phyloP scores from a whole-genome alignment of 345 rosid species.

The rapeseed (Brassica napus) region Da-Ae NC_063444.1:3606001-3606500 shows the following conservation, averaged over 20 bases:
- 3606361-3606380: too few relatives aligned
- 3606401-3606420: not conserved
- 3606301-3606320: not conserved
- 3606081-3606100: slow-evolving; percentile 5
- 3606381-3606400: too few relatives aligned
- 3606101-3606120: not conserved
- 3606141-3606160: not conserved
- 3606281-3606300: not conserved
- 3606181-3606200: not conserved
- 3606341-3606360: not conserved
- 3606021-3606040: not conserved
- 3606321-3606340: not conserved
- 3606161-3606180: not conserved
- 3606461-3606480: not conserved
- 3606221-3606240: not conserved
- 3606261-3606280: not conserved
- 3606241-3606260: not conserved
- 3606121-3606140: not conserved
- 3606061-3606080: slow-evolving; percentile 17
- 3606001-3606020: slow-evolving; percentile 6
- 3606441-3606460: not conserved
- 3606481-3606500: too few relatives aligned
- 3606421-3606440: not conserved
- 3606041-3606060: slow-evolving; percentile 1
- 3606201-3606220: slow-evolving; percentile 2